These are phyloP conservation scores for Jatropha multifida DNA, from an alignment of 441 rosid species.

Conservation along the genomic window DNA sequence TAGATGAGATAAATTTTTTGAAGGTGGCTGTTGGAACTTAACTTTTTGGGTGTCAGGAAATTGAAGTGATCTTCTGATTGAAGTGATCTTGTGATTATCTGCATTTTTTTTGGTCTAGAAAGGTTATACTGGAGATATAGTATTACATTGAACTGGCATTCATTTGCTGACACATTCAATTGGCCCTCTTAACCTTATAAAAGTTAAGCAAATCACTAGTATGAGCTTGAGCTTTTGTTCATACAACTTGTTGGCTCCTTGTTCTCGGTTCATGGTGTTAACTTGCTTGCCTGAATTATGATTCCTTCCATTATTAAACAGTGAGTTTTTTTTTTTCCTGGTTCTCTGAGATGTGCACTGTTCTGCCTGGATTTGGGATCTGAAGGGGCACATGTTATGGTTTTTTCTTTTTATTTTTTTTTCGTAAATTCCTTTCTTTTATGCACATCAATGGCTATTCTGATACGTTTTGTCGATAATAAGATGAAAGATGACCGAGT, in stretches of 20 bases:
- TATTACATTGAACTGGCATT: background rate
- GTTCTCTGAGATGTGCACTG: too few relatives aligned
- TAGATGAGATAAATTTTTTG: constrained; percentile 8
- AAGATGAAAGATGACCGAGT: too few relatives aligned
- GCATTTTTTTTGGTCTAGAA: background rate
- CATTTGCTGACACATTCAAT: background rate
- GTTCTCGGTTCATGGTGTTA: background rate
- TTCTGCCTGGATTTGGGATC: too few relatives aligned
- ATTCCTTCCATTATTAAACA: background rate
- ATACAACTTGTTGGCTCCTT: background rate
- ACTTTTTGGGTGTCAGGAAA: background rate
- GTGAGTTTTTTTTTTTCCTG: background rate
- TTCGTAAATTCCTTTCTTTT: too few relatives aligned
- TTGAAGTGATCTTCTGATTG: background rate
- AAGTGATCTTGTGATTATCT: background rate
- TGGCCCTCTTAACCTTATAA: background rate
- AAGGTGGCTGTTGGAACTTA: background rate
- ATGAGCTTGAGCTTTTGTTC: background rate
- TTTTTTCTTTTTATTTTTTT: too few relatives aligned
- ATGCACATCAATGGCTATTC: too few relatives aligned
- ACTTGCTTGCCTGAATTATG: background rate
- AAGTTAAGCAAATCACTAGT: background rate
- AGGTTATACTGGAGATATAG: background rate
- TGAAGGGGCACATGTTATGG: too few relatives aligned
- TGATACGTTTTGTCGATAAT: too few relatives aligned